Base-by-base conservation (phyloP, 1,284 basidiomycete species). In the Ceratobasidium sp. region DNA sequence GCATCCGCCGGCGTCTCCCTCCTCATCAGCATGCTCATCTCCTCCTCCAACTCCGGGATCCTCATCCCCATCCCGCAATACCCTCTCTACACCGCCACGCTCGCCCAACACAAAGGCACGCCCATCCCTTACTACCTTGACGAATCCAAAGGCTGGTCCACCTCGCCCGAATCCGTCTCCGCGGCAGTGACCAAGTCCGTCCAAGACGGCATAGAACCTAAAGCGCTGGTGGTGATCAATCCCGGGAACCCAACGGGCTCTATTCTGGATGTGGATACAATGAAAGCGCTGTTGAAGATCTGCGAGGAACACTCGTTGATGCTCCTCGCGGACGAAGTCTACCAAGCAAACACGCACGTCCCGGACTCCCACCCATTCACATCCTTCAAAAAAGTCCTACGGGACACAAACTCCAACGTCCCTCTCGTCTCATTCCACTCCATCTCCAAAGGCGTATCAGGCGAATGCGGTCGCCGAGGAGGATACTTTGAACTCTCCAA, bases 41-140 rank as follows among this genome's bases (percentile, higher is more conserved):
- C 85, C 11, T 84, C 88, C 4, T 80, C 81, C 8, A 86, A 87
- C 24, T 88, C 90, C 64, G 96, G 94, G 9, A 89, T 97, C 78
- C 87, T 97, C 76, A 99, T 99, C 80, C 97, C 97, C 29, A 99
- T 99, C 78, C 97, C 97, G 0, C 97, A 99, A 85, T 99, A 99
- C 82, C 97, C 97, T 0, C 88, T 99, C 19, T 98, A 99, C 84
- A 98, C 96, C 56, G 97, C 97, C 27, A 92, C 96, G 0, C 91
- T 99, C 64, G 93, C 97, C 0, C 91, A 96, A 80, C 91, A 90
- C 83, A 86, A 88, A 60, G 96, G 96, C 27, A 86, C 89, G n/a
- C 86, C 95, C 0, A 85, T 99, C 51, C 93, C 94, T 0, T 99
- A 99, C 85, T 90, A 94, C 82, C 91, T 99, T 47, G 90, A 96